Base-by-base conservation (phyloP, 2,329 filamentous ascomycete genomes). In the Pseudocercospora ulei region DNA sequence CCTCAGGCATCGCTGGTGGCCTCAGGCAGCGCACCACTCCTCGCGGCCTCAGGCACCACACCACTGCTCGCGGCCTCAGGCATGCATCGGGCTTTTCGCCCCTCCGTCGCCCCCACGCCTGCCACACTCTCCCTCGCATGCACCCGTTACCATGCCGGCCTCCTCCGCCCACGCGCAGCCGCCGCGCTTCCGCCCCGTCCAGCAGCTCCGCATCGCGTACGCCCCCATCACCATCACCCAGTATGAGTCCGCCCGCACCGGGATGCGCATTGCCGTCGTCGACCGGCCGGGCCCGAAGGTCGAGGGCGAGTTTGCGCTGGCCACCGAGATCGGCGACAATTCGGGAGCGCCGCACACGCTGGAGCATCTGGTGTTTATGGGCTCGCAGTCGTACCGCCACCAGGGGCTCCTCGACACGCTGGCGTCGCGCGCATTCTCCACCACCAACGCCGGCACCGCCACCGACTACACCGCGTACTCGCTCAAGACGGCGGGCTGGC, bases 391-490 rank as follows among this genome's bases (percentile, higher is more conserved):
- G 58, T 96, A 94, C 61, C 80, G 75, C 44, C 96, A 93, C 68
- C 96, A 96, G 62, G 90, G 90, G 1, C 77, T 98, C 25, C 72
- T 98, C 11, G 88, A 96, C 61, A 94, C 92, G 65, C 73, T 98
- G 42, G 85, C 90, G 2, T 93, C 85, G 3, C 76, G 92, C 49
- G 85, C 88, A 1, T 98, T 96, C 61, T 93, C 88, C 1, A 75
- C 74, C 41, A 98, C 90, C 19, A 98, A 98, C 62, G 90, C 90
- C 3, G 98, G 88, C 85, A 98, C 90, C 1, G 86, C 86, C 13
- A 90, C 82, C 7, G 90, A 96, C 53, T 87, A 96, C 58, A 98
- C 92, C 1, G 87, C 87, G 2, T 98, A 98, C 63, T 95, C 86
- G 0, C 71, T 98, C 9, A 84, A 95, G 55, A 90, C 86, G 7